phyloP scores from a whole-genome alignment of 306 rosid species.

The Pyrus pyrifolia region DNA sequence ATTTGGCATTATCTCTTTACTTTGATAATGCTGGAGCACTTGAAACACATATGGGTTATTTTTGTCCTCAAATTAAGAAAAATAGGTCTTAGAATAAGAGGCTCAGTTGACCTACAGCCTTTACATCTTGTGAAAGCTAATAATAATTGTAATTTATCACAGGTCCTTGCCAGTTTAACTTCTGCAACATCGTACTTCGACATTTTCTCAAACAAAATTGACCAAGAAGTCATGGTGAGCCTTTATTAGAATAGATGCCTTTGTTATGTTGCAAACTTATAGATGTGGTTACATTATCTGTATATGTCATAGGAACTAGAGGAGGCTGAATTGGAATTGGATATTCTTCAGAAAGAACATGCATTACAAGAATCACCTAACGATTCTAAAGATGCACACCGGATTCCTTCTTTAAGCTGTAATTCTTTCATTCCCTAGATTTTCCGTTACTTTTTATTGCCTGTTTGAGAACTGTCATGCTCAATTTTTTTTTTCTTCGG shows the following conservation, averaged over 20 bases:
- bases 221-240: conserved; percentile 63
- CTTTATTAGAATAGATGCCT: conserved; percentile 12
- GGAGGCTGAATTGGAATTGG: conserved; percentile 88
- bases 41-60: background rate
- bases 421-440: conserved; percentile 19
- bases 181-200: conserved; percentile 75
- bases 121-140: conserved; percentile 9
- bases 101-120: background rate
- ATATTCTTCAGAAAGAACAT: conserved; percentile 55
- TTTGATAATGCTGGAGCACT: background rate
- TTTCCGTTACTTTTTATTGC: conserved; percentile 1
- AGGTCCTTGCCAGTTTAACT: conserved; percentile 76
- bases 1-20: background rate
- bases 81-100: background rate
- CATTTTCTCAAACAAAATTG: conserved; percentile 55
- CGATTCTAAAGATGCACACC: conserved; percentile 35
- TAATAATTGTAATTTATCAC: conserved; percentile 15
- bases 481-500: background rate
- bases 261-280: conserved; percentile 6
- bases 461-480: background rate
- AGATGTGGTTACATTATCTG: conserved; percentile 13
- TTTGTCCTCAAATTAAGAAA: background rate
- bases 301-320: conserved; percentile 60
- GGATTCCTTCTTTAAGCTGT: conserved; percentile 36
- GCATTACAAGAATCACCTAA: conserved; percentile 28